These are phyloP conservation scores for Phytophthora pluvialis DNA, from an alignment of 352 stramenopile genomes.

Conservation along the genomic window DNA sequence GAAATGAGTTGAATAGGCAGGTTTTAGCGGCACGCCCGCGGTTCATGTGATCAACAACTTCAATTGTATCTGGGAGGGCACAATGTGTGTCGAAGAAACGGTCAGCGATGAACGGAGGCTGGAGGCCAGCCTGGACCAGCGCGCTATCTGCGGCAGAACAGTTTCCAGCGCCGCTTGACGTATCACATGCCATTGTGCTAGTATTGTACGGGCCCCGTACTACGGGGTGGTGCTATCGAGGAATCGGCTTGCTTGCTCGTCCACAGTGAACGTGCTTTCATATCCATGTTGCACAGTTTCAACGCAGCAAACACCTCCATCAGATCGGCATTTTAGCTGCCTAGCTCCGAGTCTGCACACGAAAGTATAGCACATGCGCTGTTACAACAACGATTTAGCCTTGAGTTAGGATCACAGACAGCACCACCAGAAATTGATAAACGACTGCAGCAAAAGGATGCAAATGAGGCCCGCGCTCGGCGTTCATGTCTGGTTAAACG, in stretches of 20 bases:
- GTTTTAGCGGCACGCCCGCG: slow-evolving; percentile 20
- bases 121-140: neutral
- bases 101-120: slow-evolving; percentile 18
- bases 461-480: slow-evolving; percentile 23
- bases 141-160: neutral
- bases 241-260: slow-evolving; percentile 22
- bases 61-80: slow-evolving; percentile 26
- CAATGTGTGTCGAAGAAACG: slow-evolving; percentile 23
- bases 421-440: slow-evolving; percentile 8
- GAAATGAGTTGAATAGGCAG: slow-evolving; percentile 28
- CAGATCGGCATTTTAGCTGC: neutral
- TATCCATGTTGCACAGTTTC: slow-evolving; percentile 8
- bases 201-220: too few relatives aligned
- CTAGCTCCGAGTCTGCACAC: neutral
- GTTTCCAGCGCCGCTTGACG: slow-evolving; percentile 9
- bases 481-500: slow-evolving; percentile 31
- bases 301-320: neutral
- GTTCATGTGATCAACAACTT: slow-evolving; percentile 30
- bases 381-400: too few relatives aligned
- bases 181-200: neutral
- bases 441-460: slow-evolving; percentile 17
- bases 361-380: too few relatives aligned
- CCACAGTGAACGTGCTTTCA: neutral
- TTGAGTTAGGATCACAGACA: neutral
- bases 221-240: too few relatives aligned